A percentile compares a stretch with the other conserved stretches of the same genome.
These are phyloP conservation scores for Aspergillus ostianus DNA, from an alignment of 495 filamentous ascomycete genomes.

Conservation along the genomic window DNA sequence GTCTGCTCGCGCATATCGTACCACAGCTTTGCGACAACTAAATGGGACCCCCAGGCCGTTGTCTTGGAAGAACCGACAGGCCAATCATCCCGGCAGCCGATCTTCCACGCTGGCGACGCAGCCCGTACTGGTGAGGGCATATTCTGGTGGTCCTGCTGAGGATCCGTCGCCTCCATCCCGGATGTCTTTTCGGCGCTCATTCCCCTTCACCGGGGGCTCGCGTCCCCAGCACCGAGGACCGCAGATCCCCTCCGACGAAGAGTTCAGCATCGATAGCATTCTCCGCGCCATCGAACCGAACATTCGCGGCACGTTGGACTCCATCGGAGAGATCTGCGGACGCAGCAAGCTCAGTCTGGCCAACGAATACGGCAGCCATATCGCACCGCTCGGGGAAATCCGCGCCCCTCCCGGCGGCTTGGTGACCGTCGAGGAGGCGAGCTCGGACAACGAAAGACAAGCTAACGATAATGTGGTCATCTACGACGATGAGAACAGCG, in stretches of 20 bases:
- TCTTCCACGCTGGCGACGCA: slow-evolving; percentile 32
- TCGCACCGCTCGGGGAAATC: slow-evolving; percentile 60
- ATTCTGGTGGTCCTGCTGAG: slow-evolving; percentile 36
- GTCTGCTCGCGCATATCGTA: slow-evolving; percentile 27
- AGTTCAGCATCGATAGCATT: slow-evolving; percentile 61
- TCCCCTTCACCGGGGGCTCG: slow-evolving; percentile 26
- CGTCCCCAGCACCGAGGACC: slow-evolving; percentile 20
- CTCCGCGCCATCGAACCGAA: slow-evolving; percentile 59
- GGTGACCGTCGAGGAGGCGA: slow-evolving; percentile 43
- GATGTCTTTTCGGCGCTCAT: slow-evolving; percentile 38
- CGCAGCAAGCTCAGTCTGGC: slow-evolving; percentile 60
- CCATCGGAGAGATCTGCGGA: slow-evolving; percentile 64
- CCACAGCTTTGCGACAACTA: slow-evolving; percentile 31
- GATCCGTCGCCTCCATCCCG: slow-evolving; percentile 16
- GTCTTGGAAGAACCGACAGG: slow-evolving; percentile 23
- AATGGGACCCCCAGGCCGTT: slow-evolving; percentile 24
- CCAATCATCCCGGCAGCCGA: slow-evolving; percentile 14
- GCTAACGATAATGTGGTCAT: slow-evolving; percentile 34
- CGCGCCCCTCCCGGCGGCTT: slow-evolving; percentile 36
- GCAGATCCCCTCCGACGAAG: slow-evolving; percentile 47
- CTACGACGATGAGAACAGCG: slow-evolving; percentile 36
- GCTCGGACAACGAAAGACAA: slow-evolving; percentile 32
- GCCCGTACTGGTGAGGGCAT: slow-evolving; percentile 46
- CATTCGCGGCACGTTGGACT: slow-evolving; percentile 54
- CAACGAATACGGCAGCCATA: slow-evolving; percentile 63